Base-by-base conservation (phyloP, 306 rosid genomes). In the Begonia peltatifolia region DNA sequence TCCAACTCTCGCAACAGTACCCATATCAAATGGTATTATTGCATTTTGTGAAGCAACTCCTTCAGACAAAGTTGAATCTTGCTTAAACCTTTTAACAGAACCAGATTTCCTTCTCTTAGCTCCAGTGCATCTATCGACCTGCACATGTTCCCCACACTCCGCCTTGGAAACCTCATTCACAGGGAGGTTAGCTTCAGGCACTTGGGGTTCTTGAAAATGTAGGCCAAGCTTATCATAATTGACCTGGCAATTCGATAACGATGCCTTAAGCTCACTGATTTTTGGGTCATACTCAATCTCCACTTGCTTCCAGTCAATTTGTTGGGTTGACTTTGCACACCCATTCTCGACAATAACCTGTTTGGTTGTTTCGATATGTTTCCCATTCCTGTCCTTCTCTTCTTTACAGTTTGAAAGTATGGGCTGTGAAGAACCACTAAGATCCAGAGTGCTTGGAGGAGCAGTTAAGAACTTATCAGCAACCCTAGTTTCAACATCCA, bases 21-120 rank as follows among this genome's bases (percentile, higher is more conserved):
- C 50, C 11, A 54, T 58, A 56, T 52, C 61, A 41, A 57, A 41
- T 68, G 74, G 57, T 60, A 52, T 65, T 42, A 72, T 49, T 42
- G 75, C 70, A 68, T 72, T 74, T 41, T 67, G 79, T 44, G 61
- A 8, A 56, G 61, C 56, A 69, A 49, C 64, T 14, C 63, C 50
- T 49, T 68, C 79, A 55, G 62, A 53, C 36, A 56, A 36, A 12
- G 49, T 62, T 9, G 69, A 51, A 44, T 76, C 87, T 65, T 65
- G 84, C 59, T 68, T 76, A 69, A 89, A 82, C 81, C 95, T 77
- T 81, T 84, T 89, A 41, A 84, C 97, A 42, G 89, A 78, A 61
- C 81, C 81, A 18, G 93, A 76, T 68, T 89, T 89, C 74, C 95
- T 79, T 68, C 84, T 75, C 76, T 76, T 89, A 35, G 97, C 87